Percentiles rank a stretch among this genome's conserved stretches.
These are phyloP conservation scores for Stagonosporopsis vannaccii DNA, from an alignment of 2,329 filamentous ascomycete genomes.

Conservation along the genomic window DNA sequence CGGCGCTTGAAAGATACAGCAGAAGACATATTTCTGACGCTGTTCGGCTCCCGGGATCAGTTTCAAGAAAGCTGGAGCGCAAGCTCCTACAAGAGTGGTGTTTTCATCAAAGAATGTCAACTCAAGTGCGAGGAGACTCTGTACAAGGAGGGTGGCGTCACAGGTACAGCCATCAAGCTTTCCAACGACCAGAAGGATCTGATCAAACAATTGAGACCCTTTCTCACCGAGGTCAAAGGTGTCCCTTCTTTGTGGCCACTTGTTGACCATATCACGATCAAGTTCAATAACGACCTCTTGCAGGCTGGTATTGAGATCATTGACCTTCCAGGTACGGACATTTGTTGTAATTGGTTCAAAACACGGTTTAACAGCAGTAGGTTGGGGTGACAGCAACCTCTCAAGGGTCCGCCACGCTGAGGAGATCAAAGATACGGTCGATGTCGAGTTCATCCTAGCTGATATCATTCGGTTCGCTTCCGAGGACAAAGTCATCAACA, in stretches of 20 bases:
- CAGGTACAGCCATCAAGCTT: neutral
- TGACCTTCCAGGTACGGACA: slow-evolving; percentile 31
- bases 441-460: slow-evolving; percentile 28
- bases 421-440: slow-evolving; percentile 27
- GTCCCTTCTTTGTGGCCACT: slow-evolving; percentile 30
- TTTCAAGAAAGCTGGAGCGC: slow-evolving; percentile 24
- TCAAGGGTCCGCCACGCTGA: slow-evolving; percentile 24
- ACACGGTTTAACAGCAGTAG: slow-evolving; percentile 11
- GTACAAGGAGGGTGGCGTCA: neutral
- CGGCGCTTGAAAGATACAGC: slow-evolving; percentile 27
- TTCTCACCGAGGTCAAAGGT: slow-evolving; percentile 25
- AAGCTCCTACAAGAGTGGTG: slow-evolving; percentile 8
- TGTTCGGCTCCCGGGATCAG: slow-evolving; percentile 23
- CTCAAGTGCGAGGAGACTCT: slow-evolving; percentile 28
- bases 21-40: slow-evolving; percentile 27
- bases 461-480: slow-evolving; percentile 29
- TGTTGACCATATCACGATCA: slow-evolving; percentile 26
- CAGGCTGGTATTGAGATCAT: slow-evolving; percentile 25
- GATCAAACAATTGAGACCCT: slow-evolving; percentile 21
- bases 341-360: neutral
- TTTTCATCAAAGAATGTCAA: slow-evolving; percentile 23
- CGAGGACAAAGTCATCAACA: slow-evolving; percentile 29
- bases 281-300: slow-evolving; percentile 22
- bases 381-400: slow-evolving; percentile 33
- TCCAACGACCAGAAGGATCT: slow-evolving; percentile 16